These are phyloP conservation scores for Cerioporus squamosus DNA, from an alignment of 1,284 basidiomycete genomes.

Conservation along the genomic window DNA sequence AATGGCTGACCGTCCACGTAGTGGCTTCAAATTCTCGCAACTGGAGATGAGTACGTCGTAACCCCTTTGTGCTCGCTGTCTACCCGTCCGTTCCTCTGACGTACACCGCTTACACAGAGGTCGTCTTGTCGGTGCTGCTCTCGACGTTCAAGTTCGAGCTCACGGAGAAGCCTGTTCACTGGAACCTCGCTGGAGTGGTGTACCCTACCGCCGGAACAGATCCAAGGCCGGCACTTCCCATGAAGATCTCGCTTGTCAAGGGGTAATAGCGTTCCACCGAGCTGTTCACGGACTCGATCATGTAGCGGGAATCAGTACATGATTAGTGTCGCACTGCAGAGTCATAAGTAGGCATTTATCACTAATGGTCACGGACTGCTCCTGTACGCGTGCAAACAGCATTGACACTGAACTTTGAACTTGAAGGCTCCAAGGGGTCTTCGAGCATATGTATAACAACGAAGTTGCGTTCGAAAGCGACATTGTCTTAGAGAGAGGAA, in stretches of 20 bases:
- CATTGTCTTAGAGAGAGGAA: neutral
- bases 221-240: conserved; percentile 12
- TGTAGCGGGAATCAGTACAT: too few relatives aligned
- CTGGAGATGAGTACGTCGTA: conserved; percentile 25
- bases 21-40: conserved; percentile 26
- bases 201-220: conserved; percentile 22
- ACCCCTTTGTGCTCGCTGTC: neutral
- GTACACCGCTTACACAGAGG: conserved; percentile 15
- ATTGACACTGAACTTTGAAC: too few relatives aligned
- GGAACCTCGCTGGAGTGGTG: conserved; percentile 25
- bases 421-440: too few relatives aligned
- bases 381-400: too few relatives aligned
- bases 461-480: too few relatives aligned
- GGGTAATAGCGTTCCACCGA: too few relatives aligned
- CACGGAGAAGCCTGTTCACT: conserved; percentile 21
- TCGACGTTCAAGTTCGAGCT: conserved; percentile 23
- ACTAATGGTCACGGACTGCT: too few relatives aligned
- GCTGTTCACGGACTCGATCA: too few relatives aligned
- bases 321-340: too few relatives aligned
- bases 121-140: conserved; percentile 24
- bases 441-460: too few relatives aligned
- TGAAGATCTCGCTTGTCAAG: conserved; percentile 8
- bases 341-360: neutral
- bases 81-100: neutral
- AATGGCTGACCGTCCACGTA: conserved; percentile 2